These are phyloP conservation scores for Leccinellum luteum DNA, from an alignment of 768 basidiomycete genomes.

Conservation along the genomic window DNA sequence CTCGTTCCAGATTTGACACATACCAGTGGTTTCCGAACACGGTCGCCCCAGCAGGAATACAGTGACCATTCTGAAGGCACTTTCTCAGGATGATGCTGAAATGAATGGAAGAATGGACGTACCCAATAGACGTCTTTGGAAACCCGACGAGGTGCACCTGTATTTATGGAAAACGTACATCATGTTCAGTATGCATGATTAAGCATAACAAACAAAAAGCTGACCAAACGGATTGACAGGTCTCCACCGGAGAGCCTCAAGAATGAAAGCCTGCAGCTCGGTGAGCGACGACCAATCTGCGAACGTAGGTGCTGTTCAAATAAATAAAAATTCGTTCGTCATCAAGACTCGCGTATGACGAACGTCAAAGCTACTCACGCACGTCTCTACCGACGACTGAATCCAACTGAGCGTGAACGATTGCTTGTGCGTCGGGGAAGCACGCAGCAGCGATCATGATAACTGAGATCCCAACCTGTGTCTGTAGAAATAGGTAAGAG, in stretches of 20 bases:
- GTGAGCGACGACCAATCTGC: constrained; percentile 32
- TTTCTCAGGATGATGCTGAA: not conserved
- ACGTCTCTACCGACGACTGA: constrained; percentile 34
- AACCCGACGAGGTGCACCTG: constrained; percentile 24
- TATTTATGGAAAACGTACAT: too few relatives aligned
- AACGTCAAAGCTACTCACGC: constrained; percentile 18
- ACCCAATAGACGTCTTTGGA: constrained; percentile 29
- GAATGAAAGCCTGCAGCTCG: constrained; percentile 37
- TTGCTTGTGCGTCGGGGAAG: constrained; percentile 33
- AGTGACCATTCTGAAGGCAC: constrained; percentile 30
- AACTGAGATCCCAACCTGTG: constrained; percentile 25
- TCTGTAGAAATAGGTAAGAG: constrained; percentile 12
- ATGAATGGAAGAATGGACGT: not conserved
- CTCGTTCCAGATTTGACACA: too few relatives aligned
- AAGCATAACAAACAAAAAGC: not conserved
- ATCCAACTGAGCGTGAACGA: constrained; percentile 38
- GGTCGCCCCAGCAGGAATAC: constrained; percentile 34
- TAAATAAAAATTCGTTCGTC: not conserved
- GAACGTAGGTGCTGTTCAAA: constrained; percentile 36
- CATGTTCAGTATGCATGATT: not conserved
- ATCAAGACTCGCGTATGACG: not conserved
- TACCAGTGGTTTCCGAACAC: constrained; percentile 34
- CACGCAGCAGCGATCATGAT: constrained; percentile 39
- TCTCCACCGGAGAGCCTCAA: constrained; percentile 40
- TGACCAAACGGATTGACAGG: constrained; percentile 34